Base-by-base conservation (phyloP, 129 eudicot species). In the Tagetes patula region DNA sequence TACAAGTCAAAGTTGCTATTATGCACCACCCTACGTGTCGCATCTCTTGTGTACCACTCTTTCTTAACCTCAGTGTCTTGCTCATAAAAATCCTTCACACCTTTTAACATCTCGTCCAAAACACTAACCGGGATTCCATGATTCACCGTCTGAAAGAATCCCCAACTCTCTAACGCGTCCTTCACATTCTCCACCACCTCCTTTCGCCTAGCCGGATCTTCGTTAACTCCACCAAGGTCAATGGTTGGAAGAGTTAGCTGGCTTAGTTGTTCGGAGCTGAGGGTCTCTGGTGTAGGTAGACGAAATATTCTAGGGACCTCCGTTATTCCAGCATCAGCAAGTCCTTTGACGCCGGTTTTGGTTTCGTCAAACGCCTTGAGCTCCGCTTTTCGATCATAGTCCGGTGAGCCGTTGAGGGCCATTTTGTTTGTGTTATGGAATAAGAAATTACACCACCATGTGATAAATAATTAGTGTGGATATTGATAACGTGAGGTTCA, bases 331-430 rank as follows among this genome's bases (percentile, higher is more conserved):
- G 86, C 70, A 36, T 85, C 94, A n/a, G 83, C 86, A 1, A 87
- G 84, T 50, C 94, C 87, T 82, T 87, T 87, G 36, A 87, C 93
- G 4, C 92, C 92, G 36, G 87, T 69, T 67, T 82, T 77, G 5
- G 89, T 79, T 7, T 82, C 77, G 38, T 84, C 89, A 10, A 87
- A 87, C 1, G 86, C 86, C 49, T 5, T 74, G 4, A 85, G 87
- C 42, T 80, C 79, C 0, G 75, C 20, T 27, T 56, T 63, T 33
- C 88, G 80, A 37, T 83, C 84, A 11, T 76, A 62, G 2, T 65
- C 76, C 38, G 40, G 71, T 39, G 37, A 12, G 69, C 41, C 46
- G 33, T 34, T 49, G 10, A 34, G 42, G 46, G 11, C 52, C 75
- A 68, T 75, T 3, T 68, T 50, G 13, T 55, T 55, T 20, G 27